These are phyloP conservation scores for Neurospora sp. DNA, from an alignment of 495 filamentous ascomycete genomes.

Conservation along the genomic window DNA sequence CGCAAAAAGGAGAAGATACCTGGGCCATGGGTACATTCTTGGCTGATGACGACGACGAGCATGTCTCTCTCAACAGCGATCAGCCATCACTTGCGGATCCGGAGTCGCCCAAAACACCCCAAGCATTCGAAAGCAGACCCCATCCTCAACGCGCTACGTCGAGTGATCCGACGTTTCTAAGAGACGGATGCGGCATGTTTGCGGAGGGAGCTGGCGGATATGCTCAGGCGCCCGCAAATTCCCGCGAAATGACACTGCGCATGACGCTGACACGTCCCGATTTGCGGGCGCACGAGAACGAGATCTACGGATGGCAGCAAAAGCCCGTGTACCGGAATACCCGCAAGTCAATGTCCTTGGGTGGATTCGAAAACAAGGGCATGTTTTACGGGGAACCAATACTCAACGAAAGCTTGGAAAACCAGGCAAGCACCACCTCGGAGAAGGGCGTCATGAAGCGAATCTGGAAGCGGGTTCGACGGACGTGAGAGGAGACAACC, in stretches of 20 bases:
- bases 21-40: conserved; percentile 38
- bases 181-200: conserved; percentile 18
- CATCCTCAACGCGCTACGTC: conserved; percentile 24
- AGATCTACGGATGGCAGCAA: conserved; percentile 48
- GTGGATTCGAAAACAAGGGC: conserved; percentile 6
- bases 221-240: conserved; percentile 46
- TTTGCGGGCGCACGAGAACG: conserved; percentile 57
- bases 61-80: conserved; percentile 38
- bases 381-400: conserved; percentile 7
- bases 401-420: conserved; percentile 24
- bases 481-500: conserved; percentile 8
- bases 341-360: conserved; percentile 5
- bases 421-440: conserved; percentile 3
- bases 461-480: conserved; percentile 29
- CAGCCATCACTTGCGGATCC: conserved; percentile 40
- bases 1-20: conserved; percentile 21
- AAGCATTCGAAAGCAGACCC: conserved; percentile 27
- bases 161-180: conserved; percentile 3
- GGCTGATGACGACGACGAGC: conserved; percentile 40
- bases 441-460: conserved; percentile 31
- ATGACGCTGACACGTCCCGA: conserved; percentile 92
- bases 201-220: conserved; percentile 27
- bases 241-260: conserved; percentile 85
- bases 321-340: conserved; percentile 25
- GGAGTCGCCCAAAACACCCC: conserved; percentile 45